Evolutionary conservation across 768 basidiomycete genomes (phyloP).

Genomic region (Russula abietina): DNA sequence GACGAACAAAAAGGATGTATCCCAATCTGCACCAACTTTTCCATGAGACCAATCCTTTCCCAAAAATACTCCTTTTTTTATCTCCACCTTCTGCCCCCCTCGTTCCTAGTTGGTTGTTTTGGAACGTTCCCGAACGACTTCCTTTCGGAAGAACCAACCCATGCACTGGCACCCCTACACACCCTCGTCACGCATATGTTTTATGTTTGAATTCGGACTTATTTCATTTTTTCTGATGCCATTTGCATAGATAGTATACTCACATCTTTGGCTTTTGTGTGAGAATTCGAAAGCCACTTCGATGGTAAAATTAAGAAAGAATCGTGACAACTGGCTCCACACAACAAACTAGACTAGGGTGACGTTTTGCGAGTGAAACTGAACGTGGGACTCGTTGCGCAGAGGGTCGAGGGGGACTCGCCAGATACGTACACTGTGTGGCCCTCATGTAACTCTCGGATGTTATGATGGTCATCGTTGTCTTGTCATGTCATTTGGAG

Average conservation of each 20-base stretch:
- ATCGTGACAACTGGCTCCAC: no score
- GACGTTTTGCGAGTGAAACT: no score
- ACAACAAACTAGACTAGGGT: no score
- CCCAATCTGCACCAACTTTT: neutral
- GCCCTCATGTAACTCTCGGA: no score
- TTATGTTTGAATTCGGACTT: neutral
- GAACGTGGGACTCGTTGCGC: neutral
- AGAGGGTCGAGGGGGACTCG: neutral
- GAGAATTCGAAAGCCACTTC: conserved; percentile 1
- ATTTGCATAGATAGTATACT: neutral
- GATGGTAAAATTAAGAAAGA: neutral
- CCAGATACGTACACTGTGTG: no score
- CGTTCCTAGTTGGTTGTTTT: neutral
- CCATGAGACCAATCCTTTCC: neutral
- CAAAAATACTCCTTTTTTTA: neutral
- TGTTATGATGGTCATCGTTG: no score
- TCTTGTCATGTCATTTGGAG: neutral
- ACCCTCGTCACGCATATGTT: no score
- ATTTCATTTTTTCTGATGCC: neutral
- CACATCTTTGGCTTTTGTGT: conserved; percentile 15
- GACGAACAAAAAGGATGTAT: neutral
- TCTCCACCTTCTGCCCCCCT: conserved; percentile 5
- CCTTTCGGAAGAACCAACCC: conserved; percentile 1
- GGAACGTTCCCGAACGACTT: conserved; percentile 13
- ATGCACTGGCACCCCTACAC: neutral